These are phyloP conservation scores for Lavandula angustifolia DNA, from an alignment of 257 asterid species.

Conservation along the genomic window DNA sequence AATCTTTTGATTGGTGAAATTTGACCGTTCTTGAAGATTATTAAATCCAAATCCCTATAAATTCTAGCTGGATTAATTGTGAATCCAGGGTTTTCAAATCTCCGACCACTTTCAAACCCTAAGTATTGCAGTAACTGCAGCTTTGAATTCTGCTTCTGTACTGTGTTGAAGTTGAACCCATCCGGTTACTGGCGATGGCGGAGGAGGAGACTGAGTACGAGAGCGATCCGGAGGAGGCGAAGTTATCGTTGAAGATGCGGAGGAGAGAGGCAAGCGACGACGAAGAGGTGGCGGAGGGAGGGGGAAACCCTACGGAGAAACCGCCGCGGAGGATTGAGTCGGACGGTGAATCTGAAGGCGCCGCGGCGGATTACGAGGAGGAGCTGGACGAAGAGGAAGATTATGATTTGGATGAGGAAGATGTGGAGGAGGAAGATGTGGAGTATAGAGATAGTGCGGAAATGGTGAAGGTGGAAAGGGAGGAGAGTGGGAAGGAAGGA, in stretches of 20 bases:
- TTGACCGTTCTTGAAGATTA: conserved; percentile 24
- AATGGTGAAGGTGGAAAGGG: conserved; percentile 40
- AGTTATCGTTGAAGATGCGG: conserved; percentile 81
- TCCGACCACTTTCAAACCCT: conserved; percentile 29
- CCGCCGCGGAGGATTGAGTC: conserved; percentile 54
- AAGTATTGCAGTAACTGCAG: conserved; percentile 8
- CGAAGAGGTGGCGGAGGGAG: conserved; percentile 64
- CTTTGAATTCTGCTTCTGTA: conserved; percentile 21
- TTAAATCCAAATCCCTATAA: conserved; percentile 20
- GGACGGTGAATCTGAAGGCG: conserved; percentile 84
- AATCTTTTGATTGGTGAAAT: conserved; percentile 24
- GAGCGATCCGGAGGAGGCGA: conserved; percentile 98
- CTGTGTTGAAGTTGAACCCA: conserved; percentile 18
- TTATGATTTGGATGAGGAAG: conserved; percentile 53
- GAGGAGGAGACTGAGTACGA: conserved; percentile 71
- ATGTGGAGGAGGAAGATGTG: conserved; percentile 48
- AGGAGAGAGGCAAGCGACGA: conserved; percentile 95
- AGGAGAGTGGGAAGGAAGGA: conserved; percentile 36
- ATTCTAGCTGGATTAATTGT: conserved; percentile 25
- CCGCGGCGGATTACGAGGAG: conserved; percentile 55
- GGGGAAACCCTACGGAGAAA: conserved; percentile 38
- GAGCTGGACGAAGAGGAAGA: conserved; percentile 54
- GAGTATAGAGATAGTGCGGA: conserved; percentile 43
- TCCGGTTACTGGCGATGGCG: conserved; percentile 47
- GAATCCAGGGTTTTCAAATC: conserved; percentile 29